Conservation (phyloP, 1,284 basidiomycete species). For the Marasmius oreades region DNA sequence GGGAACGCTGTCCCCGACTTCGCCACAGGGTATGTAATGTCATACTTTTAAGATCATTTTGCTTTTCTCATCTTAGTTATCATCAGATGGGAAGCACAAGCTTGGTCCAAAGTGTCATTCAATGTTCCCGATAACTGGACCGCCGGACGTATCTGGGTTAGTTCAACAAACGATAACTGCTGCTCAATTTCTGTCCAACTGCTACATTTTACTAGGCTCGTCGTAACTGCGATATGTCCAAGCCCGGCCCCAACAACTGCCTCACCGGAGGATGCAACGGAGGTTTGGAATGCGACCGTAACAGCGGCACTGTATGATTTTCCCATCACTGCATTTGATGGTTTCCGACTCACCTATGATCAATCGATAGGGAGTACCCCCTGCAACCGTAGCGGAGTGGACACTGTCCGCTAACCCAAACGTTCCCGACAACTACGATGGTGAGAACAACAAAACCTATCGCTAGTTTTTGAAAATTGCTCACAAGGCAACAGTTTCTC, state of each 20-base stretch:
- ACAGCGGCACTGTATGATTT: slow-evolving; percentile 37
- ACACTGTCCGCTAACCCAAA: slow-evolving; percentile 35
- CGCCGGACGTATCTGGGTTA: slow-evolving; percentile 42
- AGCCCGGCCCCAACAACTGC: slow-evolving; percentile 46
- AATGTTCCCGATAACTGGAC: slow-evolving; percentile 45
- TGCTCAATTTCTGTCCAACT: neutral
- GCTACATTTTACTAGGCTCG: slow-evolving; percentile 31
- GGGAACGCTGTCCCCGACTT: slow-evolving; percentile 31
- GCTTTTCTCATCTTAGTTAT: neutral
- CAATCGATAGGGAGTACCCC: slow-evolving; percentile 43
- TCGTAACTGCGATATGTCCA: slow-evolving; percentile 42
- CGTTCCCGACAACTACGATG: slow-evolving; percentile 40
- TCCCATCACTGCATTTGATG: neutral
- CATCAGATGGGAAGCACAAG: slow-evolving; percentile 36
- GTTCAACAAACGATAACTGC: slow-evolving; percentile 6
- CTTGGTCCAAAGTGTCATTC: slow-evolving; percentile 34
- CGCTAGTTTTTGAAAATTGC: neutral
- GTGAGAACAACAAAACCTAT: slow-evolving; percentile 18
- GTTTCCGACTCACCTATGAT: neutral
- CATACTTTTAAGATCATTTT: neutral
- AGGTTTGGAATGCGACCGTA: slow-evolving; percentile 34
- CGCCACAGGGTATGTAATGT: slow-evolving; percentile 30
- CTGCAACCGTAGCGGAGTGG: slow-evolving; percentile 54
- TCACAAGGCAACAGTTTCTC: slow-evolving; percentile 29
- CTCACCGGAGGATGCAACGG: slow-evolving; percentile 46